Conservation (phyloP, 768 basidiomycete genomes). For the Boletus sensibilis region DNA sequence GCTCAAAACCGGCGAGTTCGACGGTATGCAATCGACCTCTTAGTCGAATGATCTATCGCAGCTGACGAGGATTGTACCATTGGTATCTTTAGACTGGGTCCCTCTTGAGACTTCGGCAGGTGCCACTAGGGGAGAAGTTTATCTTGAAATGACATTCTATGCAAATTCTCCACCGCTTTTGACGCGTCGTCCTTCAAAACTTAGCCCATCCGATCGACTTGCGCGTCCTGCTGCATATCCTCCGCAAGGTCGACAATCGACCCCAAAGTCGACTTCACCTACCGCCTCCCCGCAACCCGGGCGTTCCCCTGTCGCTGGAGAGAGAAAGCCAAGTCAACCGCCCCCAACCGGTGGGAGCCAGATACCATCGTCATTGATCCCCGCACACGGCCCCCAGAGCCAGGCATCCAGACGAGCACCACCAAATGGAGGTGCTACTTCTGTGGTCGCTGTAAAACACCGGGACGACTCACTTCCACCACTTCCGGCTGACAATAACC, state of each 20-base stretch:
- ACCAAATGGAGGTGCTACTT: slow-evolving; percentile 6
- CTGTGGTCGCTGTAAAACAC: slow-evolving; percentile 9
- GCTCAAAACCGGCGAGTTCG: slow-evolving; percentile 84
- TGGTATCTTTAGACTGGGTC: slow-evolving; percentile 62
- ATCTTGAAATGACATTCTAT: slow-evolving; percentile 93
- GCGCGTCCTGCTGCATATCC: slow-evolving; percentile 38
- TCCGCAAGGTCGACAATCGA: slow-evolving; percentile 22
- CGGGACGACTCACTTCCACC: slow-evolving; percentile 41
- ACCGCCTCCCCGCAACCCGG: slow-evolving; percentile 14
- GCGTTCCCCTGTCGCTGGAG: slow-evolving; percentile 6
- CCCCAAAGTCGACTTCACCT: slow-evolving; percentile 11
- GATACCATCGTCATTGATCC: slow-evolving; percentile 26
- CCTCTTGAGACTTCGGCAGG: slow-evolving; percentile 55
- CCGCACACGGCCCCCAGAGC: slow-evolving; percentile 14
- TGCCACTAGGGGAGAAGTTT: slow-evolving; percentile 80
- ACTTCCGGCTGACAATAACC: slow-evolving; percentile 32
- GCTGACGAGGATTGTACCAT: slow-evolving; percentile 3
- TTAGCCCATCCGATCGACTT: slow-evolving; percentile 50
- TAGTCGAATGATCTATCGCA: neutral
- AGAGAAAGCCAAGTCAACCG: slow-evolving; percentile 11
- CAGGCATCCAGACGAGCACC: slow-evolving; percentile 9
- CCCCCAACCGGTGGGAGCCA: neutral
- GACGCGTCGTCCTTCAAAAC: slow-evolving; percentile 52
- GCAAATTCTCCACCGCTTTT: slow-evolving; percentile 62
- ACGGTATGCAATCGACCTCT: slow-evolving; percentile 58